Evolutionary conservation across 1,284 basidiomycete species (phyloP), one percentile per base, ranked within the genome.

Genomic region (Ustanciosporium gigantosporum): DNA sequence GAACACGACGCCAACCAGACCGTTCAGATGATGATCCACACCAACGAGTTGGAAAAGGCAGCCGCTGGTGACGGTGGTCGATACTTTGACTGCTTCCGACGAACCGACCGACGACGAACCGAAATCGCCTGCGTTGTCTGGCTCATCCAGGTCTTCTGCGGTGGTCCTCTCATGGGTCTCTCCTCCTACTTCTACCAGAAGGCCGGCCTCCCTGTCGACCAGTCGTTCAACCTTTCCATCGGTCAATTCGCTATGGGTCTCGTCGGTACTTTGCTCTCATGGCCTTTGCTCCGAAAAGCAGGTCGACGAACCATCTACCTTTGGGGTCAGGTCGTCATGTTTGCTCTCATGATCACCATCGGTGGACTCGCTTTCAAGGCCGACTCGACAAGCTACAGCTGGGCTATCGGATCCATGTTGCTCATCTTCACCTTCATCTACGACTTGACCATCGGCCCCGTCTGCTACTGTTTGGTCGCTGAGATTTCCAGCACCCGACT

Each of bases 251-350:
- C 65, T 6, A 66, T 79, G 38, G 78, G 65, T n/a, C 58, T 76
- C 20, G 45, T 78, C 35, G 80, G 80, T 22, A 79, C 78, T 0
- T 49, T 80, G 42, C 42, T 67, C n/a, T 75, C 68, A 2, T 81
- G 79, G 79, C 70, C 79, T 43, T 73, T 81, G 74, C 76, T 81
- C 69, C 42, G 41, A 7, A 42, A 51, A n/a, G 58, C 73, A 38
- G 80, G 80, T n/a, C 78, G 81, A 15, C 77, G 81, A 17, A 74
- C 72, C 2, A 62, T 83, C 24, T 82, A 82, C 74, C 68, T 81
- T 34, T 68, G 46, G 31, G 83, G 82, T 29, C 77, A 82, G 13
- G 67, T 74, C 29, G 78, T 82, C 47, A 44, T 77, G 49, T 42
- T 25, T 21, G 14, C 19, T 11, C 71, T 80, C 14, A 76, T 84